A percentile compares a stretch with the other conserved stretches of the same genome.
These are phyloP conservation scores for Pyrus bretschneideri DNA, from an alignment of 306 rosid genomes.

Conservation along the genomic window DNA sequence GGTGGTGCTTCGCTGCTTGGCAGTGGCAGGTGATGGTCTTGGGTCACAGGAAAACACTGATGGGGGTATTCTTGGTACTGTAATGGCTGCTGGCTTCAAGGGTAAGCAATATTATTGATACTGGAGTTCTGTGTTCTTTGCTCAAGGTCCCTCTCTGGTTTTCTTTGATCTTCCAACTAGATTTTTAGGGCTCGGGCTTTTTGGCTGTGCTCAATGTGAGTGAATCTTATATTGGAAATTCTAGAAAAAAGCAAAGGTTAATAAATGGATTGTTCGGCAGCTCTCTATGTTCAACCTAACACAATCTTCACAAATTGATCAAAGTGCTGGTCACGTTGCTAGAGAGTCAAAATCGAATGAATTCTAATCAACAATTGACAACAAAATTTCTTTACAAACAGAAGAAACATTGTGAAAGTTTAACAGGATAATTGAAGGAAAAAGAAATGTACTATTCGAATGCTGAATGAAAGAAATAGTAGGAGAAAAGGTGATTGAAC, in stretches of 20 bases:
- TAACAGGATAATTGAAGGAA: background rate
- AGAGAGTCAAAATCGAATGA: background rate
- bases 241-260: background rate
- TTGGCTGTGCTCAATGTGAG: background rate
- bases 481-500: slow-evolving; percentile 11
- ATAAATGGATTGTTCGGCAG: background rate
- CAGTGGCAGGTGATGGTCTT: slow-evolving; percentile 78
- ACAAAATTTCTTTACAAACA: background rate
- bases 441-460: background rate
- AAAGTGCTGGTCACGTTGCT: background rate
- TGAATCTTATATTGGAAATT: background rate
- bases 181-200: background rate
- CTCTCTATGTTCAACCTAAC: background rate
- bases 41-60: slow-evolving; percentile 52
- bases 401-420: background rate
- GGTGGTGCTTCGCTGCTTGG: slow-evolving; percentile 82
- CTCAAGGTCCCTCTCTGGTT: background rate
- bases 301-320: background rate
- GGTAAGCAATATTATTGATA: slow-evolving; percentile 39
- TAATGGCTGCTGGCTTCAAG: slow-evolving; percentile 92
- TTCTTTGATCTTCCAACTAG: background rate
- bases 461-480: background rate
- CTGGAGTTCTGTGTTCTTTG: background rate
- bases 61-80: slow-evolving; percentile 74
- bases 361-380: background rate